phyloP scores from a whole-genome alignment of 768 basidiomycete species.

The Suillus occidentalis region DNA sequence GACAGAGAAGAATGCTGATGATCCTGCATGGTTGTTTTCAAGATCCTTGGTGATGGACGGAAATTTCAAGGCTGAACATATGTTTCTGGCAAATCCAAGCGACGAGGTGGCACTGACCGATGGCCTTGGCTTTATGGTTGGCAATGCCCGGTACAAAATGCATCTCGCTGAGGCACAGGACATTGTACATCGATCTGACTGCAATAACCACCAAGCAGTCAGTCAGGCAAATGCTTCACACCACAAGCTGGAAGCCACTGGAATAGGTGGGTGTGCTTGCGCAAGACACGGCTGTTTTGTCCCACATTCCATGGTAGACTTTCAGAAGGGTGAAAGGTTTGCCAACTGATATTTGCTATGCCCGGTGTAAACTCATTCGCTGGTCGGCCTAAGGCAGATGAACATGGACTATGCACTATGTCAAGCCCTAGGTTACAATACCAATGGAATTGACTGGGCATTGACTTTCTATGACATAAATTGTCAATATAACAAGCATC shows the following conservation, averaged over 20 bases:
- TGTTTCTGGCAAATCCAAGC: conserved; percentile 20
- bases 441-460: too few relatives aligned
- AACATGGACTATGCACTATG: not conserved
- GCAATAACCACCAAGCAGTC: too few relatives aligned
- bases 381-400: not conserved
- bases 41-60: conserved; percentile 11
- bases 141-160: not conserved
- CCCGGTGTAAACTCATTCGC: not conserved
- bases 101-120: conserved; percentile 16
- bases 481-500: too few relatives aligned
- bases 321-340: not conserved
- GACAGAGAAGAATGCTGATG: accelerated
- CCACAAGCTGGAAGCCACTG: too few relatives aligned
- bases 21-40: not conserved
- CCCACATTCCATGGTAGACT: too few relatives aligned
- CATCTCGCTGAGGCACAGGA: too few relatives aligned
- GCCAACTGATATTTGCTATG: not conserved
- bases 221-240: too few relatives aligned
- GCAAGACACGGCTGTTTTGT: too few relatives aligned
- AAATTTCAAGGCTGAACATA: conserved; percentile 11
- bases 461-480: too few relatives aligned
- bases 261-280: too few relatives aligned
- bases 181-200: too few relatives aligned
- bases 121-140: conserved; percentile 23
- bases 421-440: not conserved